Conservation (phyloP, 1,139 yeast genomes). For the Geotrichum australiense region DNA sequence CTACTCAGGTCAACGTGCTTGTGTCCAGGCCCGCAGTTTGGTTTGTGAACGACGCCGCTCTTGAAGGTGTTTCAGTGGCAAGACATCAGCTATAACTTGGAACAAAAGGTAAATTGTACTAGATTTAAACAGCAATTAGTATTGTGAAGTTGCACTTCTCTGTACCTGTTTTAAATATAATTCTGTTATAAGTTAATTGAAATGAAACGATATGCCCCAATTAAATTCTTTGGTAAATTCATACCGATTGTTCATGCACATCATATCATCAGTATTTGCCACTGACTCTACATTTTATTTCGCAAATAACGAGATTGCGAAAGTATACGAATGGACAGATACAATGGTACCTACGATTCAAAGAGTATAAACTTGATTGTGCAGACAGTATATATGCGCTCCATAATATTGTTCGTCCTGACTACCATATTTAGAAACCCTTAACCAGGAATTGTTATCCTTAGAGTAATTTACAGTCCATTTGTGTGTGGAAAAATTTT, state of each 20-base stretch:
- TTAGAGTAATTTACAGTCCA: not conserved
- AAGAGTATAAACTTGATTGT: too few species aligned
- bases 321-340: too few species aligned
- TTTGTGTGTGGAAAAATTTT: not conserved
- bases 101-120: not conserved
- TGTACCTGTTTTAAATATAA: not conserved
- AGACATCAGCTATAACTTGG: slow-evolving; percentile 3
- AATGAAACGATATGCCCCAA: too few species aligned
- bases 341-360: too few species aligned
- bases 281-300: too few species aligned
- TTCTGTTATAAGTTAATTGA: not conserved
- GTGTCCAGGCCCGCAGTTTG: slow-evolving; percentile 48
- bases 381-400: too few species aligned
- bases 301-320: too few species aligned
- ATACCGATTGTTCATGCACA: too few species aligned
- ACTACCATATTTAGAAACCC: not conserved
- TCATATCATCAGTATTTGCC: too few species aligned
- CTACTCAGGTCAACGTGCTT: slow-evolving; percentile 59
- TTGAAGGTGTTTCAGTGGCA: slow-evolving; percentile 45
- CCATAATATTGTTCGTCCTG: not conserved
- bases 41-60: slow-evolving; percentile 61
- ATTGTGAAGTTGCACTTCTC: not conserved
- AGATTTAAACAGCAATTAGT: not conserved
- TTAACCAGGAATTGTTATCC: not conserved
- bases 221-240: too few species aligned